Conservation (phyloP, 75 land plant species). For the Selaginella moellendorffii region DNA sequence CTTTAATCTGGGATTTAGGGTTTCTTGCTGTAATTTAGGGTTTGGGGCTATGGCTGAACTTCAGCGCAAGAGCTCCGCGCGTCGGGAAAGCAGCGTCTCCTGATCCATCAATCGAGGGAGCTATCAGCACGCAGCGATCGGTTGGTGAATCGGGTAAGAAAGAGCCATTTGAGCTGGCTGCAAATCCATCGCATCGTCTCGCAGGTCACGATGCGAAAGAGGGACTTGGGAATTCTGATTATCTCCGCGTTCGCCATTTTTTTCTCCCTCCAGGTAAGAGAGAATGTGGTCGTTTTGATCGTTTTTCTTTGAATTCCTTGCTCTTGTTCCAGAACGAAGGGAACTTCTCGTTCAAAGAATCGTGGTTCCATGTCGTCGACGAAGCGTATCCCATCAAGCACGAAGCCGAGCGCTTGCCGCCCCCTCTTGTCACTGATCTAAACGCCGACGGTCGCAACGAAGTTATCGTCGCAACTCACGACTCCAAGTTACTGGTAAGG, state of each 20-base stretch:
- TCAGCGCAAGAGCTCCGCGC: too few species aligned
- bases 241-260: constrained; percentile 81
- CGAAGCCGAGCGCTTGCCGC: constrained; percentile 84
- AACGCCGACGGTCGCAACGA: constrained; percentile 92
- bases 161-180: too few species aligned
- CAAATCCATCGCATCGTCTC: too few species aligned
- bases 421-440: constrained; percentile 73
- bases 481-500: constrained; percentile 63
- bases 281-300: constrained; percentile 1
- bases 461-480: constrained; percentile 77
- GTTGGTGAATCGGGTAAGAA: too few species aligned
- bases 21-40: too few species aligned
- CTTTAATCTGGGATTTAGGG: too few species aligned
- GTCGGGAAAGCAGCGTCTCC: too few species aligned
- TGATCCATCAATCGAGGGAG: too few species aligned
- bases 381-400: constrained; percentile 69
- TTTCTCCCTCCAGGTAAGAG: constrained; percentile 73
- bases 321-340: constrained; percentile 58
- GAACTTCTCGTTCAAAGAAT: constrained; percentile 74
- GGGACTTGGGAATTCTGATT: constrained; percentile 73
- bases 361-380: constrained; percentile 67
- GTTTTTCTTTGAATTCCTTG: constrained; percentile 2
- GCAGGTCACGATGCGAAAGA: constrained; percentile 79
- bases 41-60: too few species aligned
- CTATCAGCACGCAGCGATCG: too few species aligned